A percentile compares a stretch with the other conserved stretches of the same genome.
Conservation (phyloP, 371 early-diverging fungal genomes). For the Apophysomyces sp. region DNA sequence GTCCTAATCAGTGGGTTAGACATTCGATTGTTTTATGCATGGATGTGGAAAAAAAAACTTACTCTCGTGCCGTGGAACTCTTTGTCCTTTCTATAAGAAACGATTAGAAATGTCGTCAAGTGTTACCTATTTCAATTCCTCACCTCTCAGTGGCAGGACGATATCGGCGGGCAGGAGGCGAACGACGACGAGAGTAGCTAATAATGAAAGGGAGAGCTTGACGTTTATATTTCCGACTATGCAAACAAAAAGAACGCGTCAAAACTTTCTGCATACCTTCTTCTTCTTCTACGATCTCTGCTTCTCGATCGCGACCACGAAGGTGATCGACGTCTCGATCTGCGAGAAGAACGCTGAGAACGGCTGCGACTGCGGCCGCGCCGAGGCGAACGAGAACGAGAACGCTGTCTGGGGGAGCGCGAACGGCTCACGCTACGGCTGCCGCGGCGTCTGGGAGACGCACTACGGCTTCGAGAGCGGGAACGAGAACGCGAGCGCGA, state of each 20-base stretch:
- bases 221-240: neutral
- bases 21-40: no score
- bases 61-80: constrained; percentile 50
- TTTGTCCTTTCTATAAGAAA: constrained; percentile 18
- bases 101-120: neutral
- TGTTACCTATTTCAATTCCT: neutral
- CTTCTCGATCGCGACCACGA: constrained; percentile 33
- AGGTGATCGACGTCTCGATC: constrained; percentile 26
- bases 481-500: constrained; percentile 8
- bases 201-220: constrained; percentile 6
- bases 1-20: constrained; percentile 16
- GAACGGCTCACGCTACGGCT: constrained; percentile 15
- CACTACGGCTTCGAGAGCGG: constrained; percentile 2
- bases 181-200: constrained; percentile 3
- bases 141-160: constrained; percentile 17
- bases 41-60: no score
- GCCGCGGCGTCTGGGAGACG: constrained; percentile 1
- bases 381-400: constrained; percentile 10
- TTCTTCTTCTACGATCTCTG: constrained; percentile 26
- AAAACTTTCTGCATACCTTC: neutral
- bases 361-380: constrained; percentile 18
- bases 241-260: neutral
- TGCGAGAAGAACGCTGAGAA: constrained; percentile 3
- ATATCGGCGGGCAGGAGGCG: constrained; percentile 34
- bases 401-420: constrained; percentile 20